Evolutionary conservation across 306 rosid genomes (phyloP).

Genomic region (Mucuna pruriens): DNA sequence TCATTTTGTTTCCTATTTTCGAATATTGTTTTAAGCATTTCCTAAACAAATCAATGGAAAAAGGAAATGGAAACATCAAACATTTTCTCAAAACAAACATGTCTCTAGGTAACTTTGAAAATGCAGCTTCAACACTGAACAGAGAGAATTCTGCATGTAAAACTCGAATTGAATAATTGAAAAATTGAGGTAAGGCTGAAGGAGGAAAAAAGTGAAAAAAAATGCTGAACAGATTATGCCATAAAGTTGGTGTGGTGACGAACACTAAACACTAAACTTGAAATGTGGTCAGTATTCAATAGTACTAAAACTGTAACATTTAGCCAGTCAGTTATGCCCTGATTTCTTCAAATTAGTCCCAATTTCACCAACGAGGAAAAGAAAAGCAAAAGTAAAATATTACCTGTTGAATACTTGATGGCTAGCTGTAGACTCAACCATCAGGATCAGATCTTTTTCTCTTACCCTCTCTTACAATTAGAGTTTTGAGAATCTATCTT

Average conservation of each 20-base stretch:
- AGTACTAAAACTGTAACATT: not conserved
- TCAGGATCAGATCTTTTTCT: not conserved
- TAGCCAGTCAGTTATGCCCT: not conserved
- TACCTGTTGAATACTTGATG: not conserved
- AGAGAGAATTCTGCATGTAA: not conserved
- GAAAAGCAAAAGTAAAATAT: not conserved
- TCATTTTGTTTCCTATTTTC: too few species aligned
- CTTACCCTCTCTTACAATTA: not conserved
- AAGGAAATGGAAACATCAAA: too few species aligned
- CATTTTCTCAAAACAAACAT: too few species aligned
- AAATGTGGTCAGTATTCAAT: not conserved
- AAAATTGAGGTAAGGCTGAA: not conserved
- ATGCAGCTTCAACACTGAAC: conserved; percentile 13
- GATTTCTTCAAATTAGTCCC: not conserved
- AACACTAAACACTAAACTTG: too few species aligned
- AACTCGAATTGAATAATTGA: not conserved
- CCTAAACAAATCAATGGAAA: too few species aligned
- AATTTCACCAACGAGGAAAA: not conserved
- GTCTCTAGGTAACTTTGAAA: not conserved
- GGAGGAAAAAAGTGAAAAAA: too few species aligned
- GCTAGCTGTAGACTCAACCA: not conserved
- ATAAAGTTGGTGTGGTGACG: too few species aligned
- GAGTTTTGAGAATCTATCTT: not conserved
- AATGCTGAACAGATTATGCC: too few species aligned
- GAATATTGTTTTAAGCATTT: too few species aligned